Evolutionary conservation across 2,329 filamentous ascomycete species (phyloP), one percentile per base, ranked within the genome.

Genomic region (Monosporascus sp.): DNA sequence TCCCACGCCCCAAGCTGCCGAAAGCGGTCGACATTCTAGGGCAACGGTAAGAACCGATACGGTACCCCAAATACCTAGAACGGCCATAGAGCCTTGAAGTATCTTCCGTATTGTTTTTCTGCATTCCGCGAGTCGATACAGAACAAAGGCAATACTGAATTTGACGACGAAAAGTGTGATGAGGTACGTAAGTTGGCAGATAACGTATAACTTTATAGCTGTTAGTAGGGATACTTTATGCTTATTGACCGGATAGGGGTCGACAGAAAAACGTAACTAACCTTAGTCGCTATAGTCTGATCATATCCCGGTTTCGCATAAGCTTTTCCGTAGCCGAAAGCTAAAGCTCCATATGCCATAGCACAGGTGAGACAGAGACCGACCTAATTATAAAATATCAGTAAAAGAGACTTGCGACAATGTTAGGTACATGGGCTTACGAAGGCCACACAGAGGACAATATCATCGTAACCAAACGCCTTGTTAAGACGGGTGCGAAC

Each of bases 391-490:
- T 8, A 7, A 8, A 27, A 27, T 8, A 27, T 27, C 26, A 27
- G 26, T 27, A 8, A 8, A 27, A 8, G 26, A 27, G 7, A 27
- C 26, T 27, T 7, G 7, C 7, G 7, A 27, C 26, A 14, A 14
- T 3, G 22, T 2, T 17, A n/a, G 9, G 14, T 19, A 17, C 14
- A 7, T 35, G 4, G 17, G 17, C 58, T 55, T 59, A 60, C 58
- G 52, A 54, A 59, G 46, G 58, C 58, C 22, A 57, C 20, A 17
- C 48, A 27, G 54, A 60, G 58, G 37, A 56, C 55, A 52, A 48
- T 43, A 26, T 60, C 58, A 52, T 60, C 56, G 47, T 60, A 59
- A 20, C 58, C 53, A 35, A 59, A 57, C 3, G 58, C 57, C 51
- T 60, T 60, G 52, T 55, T 60, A 20, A 60, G 54, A n/a, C 51